Evolutionary conservation across 352 stramenopile species (phyloP), one percentile per base, ranked within the genome.

Genomic region (Thraustochytrium sp.): DNA sequence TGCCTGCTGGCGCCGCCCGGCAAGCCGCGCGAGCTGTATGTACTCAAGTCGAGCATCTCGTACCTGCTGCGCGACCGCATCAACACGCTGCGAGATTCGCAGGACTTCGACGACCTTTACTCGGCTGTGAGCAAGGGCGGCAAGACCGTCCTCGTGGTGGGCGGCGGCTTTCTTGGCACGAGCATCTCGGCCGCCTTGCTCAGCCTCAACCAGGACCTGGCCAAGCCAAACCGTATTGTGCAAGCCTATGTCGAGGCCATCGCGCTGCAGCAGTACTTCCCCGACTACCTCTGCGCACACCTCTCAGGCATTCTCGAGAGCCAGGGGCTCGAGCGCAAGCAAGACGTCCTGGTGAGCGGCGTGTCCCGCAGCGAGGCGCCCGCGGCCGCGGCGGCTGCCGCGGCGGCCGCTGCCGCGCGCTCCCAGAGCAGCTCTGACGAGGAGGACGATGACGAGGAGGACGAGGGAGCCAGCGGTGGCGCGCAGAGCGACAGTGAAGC

Each of bases 111-210:
- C 73, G 90, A 92, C 44, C 88, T 96, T 26, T 89, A 94, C 38
- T 83, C 87, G 36, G 83, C 95, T 8, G 86, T 87, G 34, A 88
- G 86, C 40, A 87, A 88, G 8, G 90, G 89, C 26, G 84, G 92
- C 26, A 86, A 91, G 65, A 88, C 87, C 9, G 89, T 95, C 18
- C 89, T 93, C 29, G 89, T 97, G 5, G 91, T 97, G 34, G 93
- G 93, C 44, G 93, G 92, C 8, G 93, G 93, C 1, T 97, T 96
- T 82, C 85, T 97, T 3, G 93, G 93, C 59, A 96, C 92, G 0
- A 93, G 96, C 82, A 87, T 97, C 53, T 85, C 87, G 29, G 59
- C 88, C 59, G 85, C 86, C 34, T 42, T 90, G 82, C 86, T 86
- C 26, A 56, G 85, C 29, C 2, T 64, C 1, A 85, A 74, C 64